phyloP scores from a whole-genome alignment of 75 land plant species.

The Azolla pinnata region DNA sequence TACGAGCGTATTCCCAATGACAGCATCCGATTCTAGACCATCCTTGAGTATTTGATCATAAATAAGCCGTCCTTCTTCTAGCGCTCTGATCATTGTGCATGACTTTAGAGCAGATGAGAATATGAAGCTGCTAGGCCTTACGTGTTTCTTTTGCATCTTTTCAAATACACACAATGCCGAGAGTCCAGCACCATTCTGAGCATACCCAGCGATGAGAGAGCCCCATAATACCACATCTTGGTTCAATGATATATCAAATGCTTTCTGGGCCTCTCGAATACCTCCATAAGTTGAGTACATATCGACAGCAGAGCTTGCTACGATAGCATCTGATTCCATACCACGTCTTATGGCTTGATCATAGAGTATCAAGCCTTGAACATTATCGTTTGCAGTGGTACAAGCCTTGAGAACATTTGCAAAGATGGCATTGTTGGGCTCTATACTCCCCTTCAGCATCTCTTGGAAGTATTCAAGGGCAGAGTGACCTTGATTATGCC shows the following conservation, averaged over 20 bases:
- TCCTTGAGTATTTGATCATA: not conserved
- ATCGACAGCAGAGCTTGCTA: conserved; percentile 27
- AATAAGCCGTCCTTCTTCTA: not conserved
- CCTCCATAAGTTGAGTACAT: conserved; percentile 37
- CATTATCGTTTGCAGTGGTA: conserved; percentile 10
- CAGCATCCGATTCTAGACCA: not conserved
- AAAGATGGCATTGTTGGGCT: conserved; percentile 14
- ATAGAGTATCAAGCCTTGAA: conserved; percentile 20
- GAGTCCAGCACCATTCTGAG: conserved; percentile 26
- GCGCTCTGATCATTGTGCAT: conserved; percentile 1
- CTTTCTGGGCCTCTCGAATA: conserved; percentile 17
- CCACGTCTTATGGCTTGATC: conserved; percentile 19
- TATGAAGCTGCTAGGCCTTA: conserved; percentile 15
- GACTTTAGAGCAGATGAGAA: conserved; percentile 8
- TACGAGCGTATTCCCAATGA: not conserved
- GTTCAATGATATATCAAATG: conserved; percentile 18
- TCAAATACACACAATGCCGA: conserved; percentile 24
- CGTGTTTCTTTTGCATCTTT: conserved; percentile 27
- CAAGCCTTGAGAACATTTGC: conserved; percentile 12
- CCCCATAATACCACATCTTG: conserved; percentile 32
- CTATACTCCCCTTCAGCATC: conserved; percentile 10
- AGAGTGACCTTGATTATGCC: conserved; percentile 11
- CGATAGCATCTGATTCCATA: conserved; percentile 14
- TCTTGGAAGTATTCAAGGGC: conserved; percentile 11
- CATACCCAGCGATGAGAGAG: conserved; percentile 29